Conservation (phyloP, 2,329 filamentous ascomycete genomes). For the Ophiostoma tasmaniense region DNA sequence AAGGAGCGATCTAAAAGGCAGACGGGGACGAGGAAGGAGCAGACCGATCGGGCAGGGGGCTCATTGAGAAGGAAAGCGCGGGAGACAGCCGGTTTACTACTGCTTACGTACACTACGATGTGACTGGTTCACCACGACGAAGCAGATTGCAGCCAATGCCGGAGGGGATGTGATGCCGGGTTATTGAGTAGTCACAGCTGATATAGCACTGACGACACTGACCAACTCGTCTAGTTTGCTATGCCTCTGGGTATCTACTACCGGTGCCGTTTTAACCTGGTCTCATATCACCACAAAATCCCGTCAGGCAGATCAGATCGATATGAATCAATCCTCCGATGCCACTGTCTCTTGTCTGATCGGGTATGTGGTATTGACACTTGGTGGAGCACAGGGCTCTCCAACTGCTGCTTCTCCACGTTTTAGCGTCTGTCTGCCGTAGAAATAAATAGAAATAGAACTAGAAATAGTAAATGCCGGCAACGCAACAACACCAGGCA, state of each 20-base stretch:
- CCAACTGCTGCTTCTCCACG: conserved; percentile 1
- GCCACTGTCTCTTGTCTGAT: not conserved
- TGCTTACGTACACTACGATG: not conserved
- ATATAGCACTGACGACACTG: not conserved
- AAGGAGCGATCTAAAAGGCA: not conserved
- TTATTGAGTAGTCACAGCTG: not conserved
- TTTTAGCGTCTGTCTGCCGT: conserved; percentile 3
- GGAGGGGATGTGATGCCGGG: not conserved
- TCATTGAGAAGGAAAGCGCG: not conserved
- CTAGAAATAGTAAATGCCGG: not conserved
- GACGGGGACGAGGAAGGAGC: not conserved
- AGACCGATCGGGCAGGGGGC: not conserved
- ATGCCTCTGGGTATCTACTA: not conserved
- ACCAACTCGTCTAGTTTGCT: not conserved
- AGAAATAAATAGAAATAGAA: too few species aligned
- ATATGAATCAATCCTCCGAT: not conserved
- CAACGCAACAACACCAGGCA: too few species aligned
- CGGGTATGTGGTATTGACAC: not conserved
- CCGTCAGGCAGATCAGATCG: too few species aligned
- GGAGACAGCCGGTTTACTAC: not conserved
- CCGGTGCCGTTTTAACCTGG: not conserved
- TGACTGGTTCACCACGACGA: not conserved
- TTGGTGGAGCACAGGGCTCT: not conserved
- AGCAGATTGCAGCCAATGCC: not conserved
- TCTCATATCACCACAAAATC: too few species aligned